These are phyloP conservation scores for Penicillium sp. DNA, from an alignment of 2,329 filamentous ascomycete genomes.

Conservation along the genomic window DNA sequence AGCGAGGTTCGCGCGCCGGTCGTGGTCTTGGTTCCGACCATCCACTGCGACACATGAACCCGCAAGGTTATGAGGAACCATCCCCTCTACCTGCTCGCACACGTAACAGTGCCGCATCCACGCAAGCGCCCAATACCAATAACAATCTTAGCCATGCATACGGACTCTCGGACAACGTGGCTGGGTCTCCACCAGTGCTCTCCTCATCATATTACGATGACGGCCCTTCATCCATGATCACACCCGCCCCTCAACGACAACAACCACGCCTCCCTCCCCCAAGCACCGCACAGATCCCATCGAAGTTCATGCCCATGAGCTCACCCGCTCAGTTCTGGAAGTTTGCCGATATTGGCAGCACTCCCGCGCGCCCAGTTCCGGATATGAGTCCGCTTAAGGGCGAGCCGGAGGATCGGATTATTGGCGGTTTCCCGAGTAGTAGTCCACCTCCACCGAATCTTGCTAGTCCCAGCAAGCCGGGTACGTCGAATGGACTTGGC, in stretches of 20 bases:
- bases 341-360: slow-evolving; percentile 48
- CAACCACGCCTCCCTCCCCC: slow-evolving; percentile 50
- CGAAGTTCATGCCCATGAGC: slow-evolving; percentile 54
- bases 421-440: slow-evolving; percentile 46
- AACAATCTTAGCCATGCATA: slow-evolving; percentile 35
- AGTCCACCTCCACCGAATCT: slow-evolving; percentile 50
- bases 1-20: slow-evolving; percentile 43
- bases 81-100: slow-evolving; percentile 42
- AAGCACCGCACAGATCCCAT: slow-evolving; percentile 50
- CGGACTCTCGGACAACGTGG: slow-evolving; percentile 41
- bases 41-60: slow-evolving; percentile 32
- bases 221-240: slow-evolving; percentile 48
- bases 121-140: slow-evolving; percentile 19
- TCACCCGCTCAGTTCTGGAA: slow-evolving; percentile 54
- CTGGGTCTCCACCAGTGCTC: slow-evolving; percentile 47
- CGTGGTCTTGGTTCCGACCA: slow-evolving; percentile 31
- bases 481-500: slow-evolving; percentile 32
- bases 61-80: slow-evolving; percentile 42
- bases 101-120: slow-evolving; percentile 27
- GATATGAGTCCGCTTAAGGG: slow-evolving; percentile 51
- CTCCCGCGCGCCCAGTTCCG: slow-evolving; percentile 42
- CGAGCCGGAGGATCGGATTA: slow-evolving; percentile 33
- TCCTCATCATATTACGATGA: slow-evolving; percentile 52
- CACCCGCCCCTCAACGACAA: slow-evolving; percentile 49
- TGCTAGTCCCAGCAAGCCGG: slow-evolving; percentile 46